These are phyloP conservation scores for Carex sylvatica DNA, from an alignment of 202 grass and related monocot species.

Conservation along the genomic window DNA sequence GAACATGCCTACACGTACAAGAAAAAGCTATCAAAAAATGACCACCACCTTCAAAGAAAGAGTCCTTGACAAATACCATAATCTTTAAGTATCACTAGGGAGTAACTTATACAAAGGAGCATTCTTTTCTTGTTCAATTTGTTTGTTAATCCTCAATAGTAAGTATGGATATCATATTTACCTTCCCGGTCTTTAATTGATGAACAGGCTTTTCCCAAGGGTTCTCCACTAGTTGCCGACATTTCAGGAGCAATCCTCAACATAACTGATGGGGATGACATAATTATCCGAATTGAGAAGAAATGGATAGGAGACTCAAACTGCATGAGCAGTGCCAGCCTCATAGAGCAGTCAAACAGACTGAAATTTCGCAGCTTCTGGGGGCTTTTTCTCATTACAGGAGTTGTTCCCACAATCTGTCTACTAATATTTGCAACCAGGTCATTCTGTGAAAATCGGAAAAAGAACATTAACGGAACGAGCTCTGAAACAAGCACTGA, in stretches of 20 bases:
- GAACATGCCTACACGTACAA: neutral
- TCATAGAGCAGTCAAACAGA: no score
- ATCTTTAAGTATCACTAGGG: neutral
- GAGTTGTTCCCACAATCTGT: no score
- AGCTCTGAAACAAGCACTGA: no score
- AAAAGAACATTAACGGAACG: no score
- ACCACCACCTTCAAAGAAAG: neutral
- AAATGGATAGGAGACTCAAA: constrained; percentile 42
- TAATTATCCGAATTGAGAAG: constrained; percentile 34
- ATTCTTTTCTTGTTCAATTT: neutral
- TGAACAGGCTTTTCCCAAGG: constrained; percentile 43
- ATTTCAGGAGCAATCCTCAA: constrained; percentile 58
- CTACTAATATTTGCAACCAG: no score
- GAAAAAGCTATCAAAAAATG: neutral
- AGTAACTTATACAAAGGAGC: no score
- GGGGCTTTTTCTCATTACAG: no score
- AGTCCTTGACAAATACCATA: neutral
- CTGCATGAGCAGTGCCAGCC: neutral
- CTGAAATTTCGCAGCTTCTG: no score
- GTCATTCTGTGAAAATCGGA: neutral
- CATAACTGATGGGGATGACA: constrained; percentile 38
- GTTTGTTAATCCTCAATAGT: neutral
- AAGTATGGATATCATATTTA: neutral
- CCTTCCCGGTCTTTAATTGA: neutral
- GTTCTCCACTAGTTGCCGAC: constrained; percentile 36